phyloP scores from a whole-genome alignment of 2,329 filamentous ascomycete genomes.

The Ophiostoma sp. region DNA sequence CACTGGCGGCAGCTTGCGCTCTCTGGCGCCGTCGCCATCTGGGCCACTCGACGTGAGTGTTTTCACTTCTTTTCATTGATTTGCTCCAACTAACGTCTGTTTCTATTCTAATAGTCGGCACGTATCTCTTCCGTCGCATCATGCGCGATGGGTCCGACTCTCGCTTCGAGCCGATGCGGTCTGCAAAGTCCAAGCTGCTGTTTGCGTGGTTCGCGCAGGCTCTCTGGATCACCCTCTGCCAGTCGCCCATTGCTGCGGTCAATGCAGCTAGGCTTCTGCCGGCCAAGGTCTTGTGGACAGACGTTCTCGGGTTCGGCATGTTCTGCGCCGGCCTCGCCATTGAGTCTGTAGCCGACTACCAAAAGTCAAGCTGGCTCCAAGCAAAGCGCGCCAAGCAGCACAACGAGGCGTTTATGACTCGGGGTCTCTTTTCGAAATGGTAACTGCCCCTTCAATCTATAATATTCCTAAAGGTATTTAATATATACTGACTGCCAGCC shows the following conservation, averaged over 20 bases:
- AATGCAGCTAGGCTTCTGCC: conserved; percentile 43
- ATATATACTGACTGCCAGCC: conserved; percentile 32
- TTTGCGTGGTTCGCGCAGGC: conserved; percentile 51
- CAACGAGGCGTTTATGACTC: conserved; percentile 60
- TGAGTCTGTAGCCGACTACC: conserved; percentile 57
- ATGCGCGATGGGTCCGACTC: conserved; percentile 54
- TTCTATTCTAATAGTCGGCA: conserved; percentile 39
- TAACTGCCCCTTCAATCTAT: not conserved
- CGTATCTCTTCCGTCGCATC: conserved; percentile 54
- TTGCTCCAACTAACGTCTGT: not conserved
- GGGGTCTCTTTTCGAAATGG: conserved; percentile 53
- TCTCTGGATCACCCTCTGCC: conserved; percentile 62
- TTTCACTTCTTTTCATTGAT: not conserved
- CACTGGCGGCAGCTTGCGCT: conserved; percentile 53
- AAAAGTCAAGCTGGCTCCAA: conserved; percentile 57
- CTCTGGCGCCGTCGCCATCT: conserved; percentile 44
- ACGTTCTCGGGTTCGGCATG: conserved; percentile 32
- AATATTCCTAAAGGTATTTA: not conserved
- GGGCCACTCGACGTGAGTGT: conserved; percentile 54
- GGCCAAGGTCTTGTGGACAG: not conserved
- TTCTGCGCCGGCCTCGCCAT: conserved; percentile 56
- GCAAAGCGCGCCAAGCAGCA: conserved; percentile 62
- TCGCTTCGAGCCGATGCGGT: conserved; percentile 42
- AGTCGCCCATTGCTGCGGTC: conserved; percentile 59
- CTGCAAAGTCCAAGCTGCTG: conserved; percentile 35